A percentile compares a stretch with the other conserved stretches of the same genome.
Evolutionary conservation across 495 filamentous ascomycete species (phyloP).

Genomic region (Hyaloscypha variabilis): DNA sequence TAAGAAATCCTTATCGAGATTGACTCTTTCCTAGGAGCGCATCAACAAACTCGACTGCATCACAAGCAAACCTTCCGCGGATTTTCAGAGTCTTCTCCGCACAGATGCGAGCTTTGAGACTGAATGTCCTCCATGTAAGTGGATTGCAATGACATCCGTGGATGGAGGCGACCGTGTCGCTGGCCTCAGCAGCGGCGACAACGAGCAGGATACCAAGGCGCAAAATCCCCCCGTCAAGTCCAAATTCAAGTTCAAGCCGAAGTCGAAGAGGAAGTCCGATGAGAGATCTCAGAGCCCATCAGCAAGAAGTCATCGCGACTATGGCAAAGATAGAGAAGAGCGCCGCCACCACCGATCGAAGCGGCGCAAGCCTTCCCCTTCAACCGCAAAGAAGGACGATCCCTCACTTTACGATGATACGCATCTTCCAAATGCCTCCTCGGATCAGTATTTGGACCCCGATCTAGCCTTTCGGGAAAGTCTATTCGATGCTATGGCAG

Average conservation of each 20-base stretch:
- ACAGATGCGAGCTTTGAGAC: neutral
- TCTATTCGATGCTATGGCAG: conserved; percentile 98
- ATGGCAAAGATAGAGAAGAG: conserved; percentile 33
- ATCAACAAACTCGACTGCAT: neutral
- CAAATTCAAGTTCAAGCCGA: conserved; percentile 66
- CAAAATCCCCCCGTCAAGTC: conserved; percentile 30
- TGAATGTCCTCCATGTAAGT: neutral
- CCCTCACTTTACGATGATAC: conserved; percentile 53
- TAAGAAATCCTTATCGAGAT: conserved; percentile 15
- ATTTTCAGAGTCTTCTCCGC: neutral
- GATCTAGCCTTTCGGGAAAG: conserved; percentile 86
- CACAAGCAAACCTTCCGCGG: neutral
- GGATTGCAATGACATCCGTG: conserved; percentile 25
- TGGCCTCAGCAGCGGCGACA: conserved; percentile 10
- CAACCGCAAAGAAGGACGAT: conserved; percentile 28
- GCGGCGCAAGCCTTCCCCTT: conserved; percentile 34
- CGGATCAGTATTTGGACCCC: conserved; percentile 50
- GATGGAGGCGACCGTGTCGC: conserved; percentile 6
- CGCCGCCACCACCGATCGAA: conserved; percentile 40
- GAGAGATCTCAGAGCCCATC: conserved; percentile 30
- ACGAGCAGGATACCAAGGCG: conserved; percentile 32
- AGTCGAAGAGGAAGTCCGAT: conserved; percentile 34
- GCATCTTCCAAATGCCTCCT: conserved; percentile 46
- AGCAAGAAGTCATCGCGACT: conserved; percentile 1
- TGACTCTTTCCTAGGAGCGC: neutral